A percentile compares a stretch with the other conserved stretches of the same genome.
Conservation (phyloP, 2,329 filamentous ascomycete genomes). For the Fusarium nygamai region DNA sequence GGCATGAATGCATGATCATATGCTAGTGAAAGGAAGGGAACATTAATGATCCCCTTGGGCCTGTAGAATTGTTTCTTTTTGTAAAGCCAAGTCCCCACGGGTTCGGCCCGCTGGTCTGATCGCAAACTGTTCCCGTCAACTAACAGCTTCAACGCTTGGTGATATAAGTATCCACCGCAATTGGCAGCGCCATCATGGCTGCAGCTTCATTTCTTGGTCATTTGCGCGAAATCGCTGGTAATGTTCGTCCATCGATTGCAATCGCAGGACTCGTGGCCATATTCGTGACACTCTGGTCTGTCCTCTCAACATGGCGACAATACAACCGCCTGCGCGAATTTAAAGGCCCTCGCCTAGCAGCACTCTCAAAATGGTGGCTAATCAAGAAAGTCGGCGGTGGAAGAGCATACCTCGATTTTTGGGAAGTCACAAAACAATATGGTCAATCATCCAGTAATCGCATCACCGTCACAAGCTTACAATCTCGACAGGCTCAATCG, state of each 20-base stretch:
- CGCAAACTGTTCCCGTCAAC: not conserved
- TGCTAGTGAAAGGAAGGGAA: not conserved
- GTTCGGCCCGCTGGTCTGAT: not conserved
- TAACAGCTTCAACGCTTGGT: not conserved
- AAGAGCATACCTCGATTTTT: slow-evolving; percentile 49
- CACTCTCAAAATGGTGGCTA: slow-evolving; percentile 54
- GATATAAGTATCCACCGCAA: not conserved
- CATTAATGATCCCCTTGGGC: slow-evolving; percentile 8
- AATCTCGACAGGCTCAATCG: slow-evolving; percentile 44
- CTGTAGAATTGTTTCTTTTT: not conserved
- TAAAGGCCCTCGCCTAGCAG: slow-evolving; percentile 51
- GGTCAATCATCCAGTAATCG: slow-evolving; percentile 35
- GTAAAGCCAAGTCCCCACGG: not conserved
- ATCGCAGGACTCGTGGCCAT: slow-evolving; percentile 3
- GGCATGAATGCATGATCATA: not conserved
- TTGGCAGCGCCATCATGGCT: slow-evolving; percentile 7
- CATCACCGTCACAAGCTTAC: not conserved
- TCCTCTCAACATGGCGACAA: slow-evolving; percentile 35
- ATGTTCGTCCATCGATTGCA: slow-evolving; percentile 13
- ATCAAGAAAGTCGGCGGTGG: slow-evolving; percentile 46
- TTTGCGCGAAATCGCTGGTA: not conserved
- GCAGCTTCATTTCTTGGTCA: not conserved
- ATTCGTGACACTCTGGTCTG: slow-evolving; percentile 20
- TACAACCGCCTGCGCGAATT: slow-evolving; percentile 54
- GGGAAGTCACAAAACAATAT: slow-evolving; percentile 49